Conservation (phyloP, 768 basidiomycete species). For the Auricularia sp. region DNA sequence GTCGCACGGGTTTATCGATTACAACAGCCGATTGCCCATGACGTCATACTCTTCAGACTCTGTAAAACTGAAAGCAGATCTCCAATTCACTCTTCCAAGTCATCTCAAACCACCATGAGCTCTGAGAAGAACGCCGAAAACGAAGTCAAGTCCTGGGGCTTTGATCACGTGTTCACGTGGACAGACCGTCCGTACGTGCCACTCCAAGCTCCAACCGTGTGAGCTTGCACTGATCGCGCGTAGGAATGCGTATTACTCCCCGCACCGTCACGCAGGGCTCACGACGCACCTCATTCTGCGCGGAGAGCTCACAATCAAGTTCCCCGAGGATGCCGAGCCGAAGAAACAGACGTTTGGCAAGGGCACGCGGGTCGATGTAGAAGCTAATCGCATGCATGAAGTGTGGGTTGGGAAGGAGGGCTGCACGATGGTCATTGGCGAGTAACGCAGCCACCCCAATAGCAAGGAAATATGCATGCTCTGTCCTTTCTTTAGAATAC, state of each 20-base stretch:
- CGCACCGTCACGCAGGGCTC: conserved; percentile 16
- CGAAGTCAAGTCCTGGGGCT: conserved; percentile 19
- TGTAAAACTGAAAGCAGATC: no score
- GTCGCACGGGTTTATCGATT: no score
- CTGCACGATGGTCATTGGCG: conserved; percentile 22
- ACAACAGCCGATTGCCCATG: no score
- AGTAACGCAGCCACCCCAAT: conserved; percentile 3
- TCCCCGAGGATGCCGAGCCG: conserved; percentile 13
- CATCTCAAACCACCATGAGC: conserved; percentile 4
- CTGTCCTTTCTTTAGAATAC: no score
- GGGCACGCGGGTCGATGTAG: conserved; percentile 19
- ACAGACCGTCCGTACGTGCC: conserved; percentile 10
- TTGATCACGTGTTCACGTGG: conserved; percentile 20
- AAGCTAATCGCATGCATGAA: conserved; percentile 18
- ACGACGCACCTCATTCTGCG: conserved; percentile 21
- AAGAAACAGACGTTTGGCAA: conserved; percentile 19
- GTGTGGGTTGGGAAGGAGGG: conserved; percentile 21
- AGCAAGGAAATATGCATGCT: no score
- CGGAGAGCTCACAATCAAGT: conserved; percentile 17
- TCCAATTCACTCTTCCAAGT: no score
- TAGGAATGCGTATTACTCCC: conserved; percentile 19
- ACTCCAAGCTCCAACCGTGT: not conserved
- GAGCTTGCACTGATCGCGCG: not conserved
- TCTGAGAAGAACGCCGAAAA: conserved; percentile 12
- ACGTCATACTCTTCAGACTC: no score